Conservation (phyloP, 2,329 filamentous ascomycete genomes). For the Penicillium brasilianum region DNA sequence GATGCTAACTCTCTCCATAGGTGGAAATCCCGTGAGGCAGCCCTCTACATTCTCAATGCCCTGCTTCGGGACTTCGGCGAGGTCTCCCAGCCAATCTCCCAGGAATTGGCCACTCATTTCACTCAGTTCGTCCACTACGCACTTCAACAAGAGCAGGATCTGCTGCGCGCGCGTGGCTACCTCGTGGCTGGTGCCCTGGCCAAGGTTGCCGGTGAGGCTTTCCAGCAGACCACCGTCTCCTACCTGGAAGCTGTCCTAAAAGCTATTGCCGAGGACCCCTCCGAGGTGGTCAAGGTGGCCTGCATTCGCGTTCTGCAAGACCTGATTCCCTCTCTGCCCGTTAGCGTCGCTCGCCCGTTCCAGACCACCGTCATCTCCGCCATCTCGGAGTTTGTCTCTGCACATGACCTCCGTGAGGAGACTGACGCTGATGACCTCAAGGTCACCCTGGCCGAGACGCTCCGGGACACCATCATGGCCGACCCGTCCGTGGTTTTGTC, state of each 20-base stretch:
- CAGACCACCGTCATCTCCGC: slow-evolving; percentile 67
- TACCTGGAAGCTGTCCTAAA: slow-evolving; percentile 68
- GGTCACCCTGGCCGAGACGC: slow-evolving; percentile 83
- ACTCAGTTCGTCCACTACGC: slow-evolving; percentile 80
- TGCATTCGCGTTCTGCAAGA: slow-evolving; percentile 85
- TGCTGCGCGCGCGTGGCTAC: slow-evolving; percentile 85
- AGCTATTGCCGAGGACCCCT: slow-evolving; percentile 74
- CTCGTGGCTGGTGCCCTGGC: slow-evolving; percentile 82
- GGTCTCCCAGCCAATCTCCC: slow-evolving; percentile 70
- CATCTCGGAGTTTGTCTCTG: slow-evolving; percentile 73
- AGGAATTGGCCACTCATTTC: slow-evolving; percentile 73
- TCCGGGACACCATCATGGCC: slow-evolving; percentile 80
- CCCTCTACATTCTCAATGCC: slow-evolving; percentile 84
- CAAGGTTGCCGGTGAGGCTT: slow-evolving; percentile 65
- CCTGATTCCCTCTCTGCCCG: slow-evolving; percentile 62
- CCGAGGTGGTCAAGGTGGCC: slow-evolving; percentile 89
- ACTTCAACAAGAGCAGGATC: slow-evolving; percentile 71
- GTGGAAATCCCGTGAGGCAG: slow-evolving; percentile 76
- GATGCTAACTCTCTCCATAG: slow-evolving; percentile 38
- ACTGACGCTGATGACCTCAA: slow-evolving; percentile 90
- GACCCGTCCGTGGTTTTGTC: slow-evolving; percentile 76
- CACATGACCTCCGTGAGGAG: slow-evolving; percentile 80
- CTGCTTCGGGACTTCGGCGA: slow-evolving; percentile 83
- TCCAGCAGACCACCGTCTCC: slow-evolving; percentile 48
- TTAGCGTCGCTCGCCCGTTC: slow-evolving; percentile 56